Percentiles rank a stretch among this genome's conserved stretches.
Evolutionary conservation across 306 rosid species (phyloP).

Genomic region (Corylus americana): DNA sequence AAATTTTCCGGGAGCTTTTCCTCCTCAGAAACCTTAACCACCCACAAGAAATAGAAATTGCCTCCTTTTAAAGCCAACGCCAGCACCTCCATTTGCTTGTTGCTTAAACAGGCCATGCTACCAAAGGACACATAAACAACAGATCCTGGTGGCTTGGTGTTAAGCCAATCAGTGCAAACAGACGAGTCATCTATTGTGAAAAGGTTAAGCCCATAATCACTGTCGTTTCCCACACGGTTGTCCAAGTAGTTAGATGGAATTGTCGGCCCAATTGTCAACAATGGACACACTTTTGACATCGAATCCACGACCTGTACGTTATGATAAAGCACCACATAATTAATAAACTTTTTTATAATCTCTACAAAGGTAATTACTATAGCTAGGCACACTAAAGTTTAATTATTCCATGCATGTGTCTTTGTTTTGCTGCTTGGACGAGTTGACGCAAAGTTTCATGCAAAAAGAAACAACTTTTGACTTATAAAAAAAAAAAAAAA

Average conservation of each 20-base stretch:
- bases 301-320: slow-evolving; percentile 45
- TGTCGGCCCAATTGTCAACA: slow-evolving; percentile 65
- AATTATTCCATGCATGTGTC: no score
- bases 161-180: slow-evolving; percentile 40
- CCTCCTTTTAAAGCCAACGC: slow-evolving; percentile 7
- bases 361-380: no score
- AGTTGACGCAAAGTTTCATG: no score
- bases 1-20: slow-evolving; percentile 17
- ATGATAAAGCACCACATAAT: not conserved
- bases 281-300: slow-evolving; percentile 49
- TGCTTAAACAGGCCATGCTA: slow-evolving; percentile 2
- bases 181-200: slow-evolving; percentile 28
- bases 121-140: slow-evolving; percentile 21
- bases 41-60: slow-evolving; percentile 11
- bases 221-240: slow-evolving; percentile 42
- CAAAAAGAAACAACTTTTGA: no score
- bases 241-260: slow-evolving; percentile 52
- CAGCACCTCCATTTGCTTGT: slow-evolving; percentile 22
- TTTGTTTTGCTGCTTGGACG: no score
- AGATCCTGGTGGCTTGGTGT: slow-evolving; percentile 11
- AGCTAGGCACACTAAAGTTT: no score
- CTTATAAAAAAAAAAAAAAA: no score
- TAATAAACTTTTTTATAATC: no score
- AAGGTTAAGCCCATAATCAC: slow-evolving; percentile 42
- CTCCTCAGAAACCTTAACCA: slow-evolving; percentile 15